Base-by-base conservation (phyloP, 768 basidiomycete genomes). In the Kwoniella shandongensis region DNA sequence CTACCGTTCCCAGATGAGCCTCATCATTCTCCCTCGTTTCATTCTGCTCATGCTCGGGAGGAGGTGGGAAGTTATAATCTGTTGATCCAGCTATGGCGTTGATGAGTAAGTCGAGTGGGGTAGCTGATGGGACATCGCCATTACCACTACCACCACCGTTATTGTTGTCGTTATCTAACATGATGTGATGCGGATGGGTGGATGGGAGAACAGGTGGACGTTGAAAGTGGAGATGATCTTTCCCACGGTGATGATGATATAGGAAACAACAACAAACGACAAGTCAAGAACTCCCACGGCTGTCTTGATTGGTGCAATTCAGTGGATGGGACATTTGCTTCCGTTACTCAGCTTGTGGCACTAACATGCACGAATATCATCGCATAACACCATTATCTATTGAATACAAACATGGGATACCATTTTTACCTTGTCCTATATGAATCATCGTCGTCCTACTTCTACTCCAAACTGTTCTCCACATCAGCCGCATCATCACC, bases 401-500 rank as follows among this genome's bases (percentile, higher is more conserved):
- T 32, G 13, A 32, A 32, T 32, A 32, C 32, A 32, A 32, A 32
- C 32, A 32, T 32, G 32, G 13, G 13, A 32, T 13, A 32, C 7
- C 6, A 32, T 6, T 6, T 32, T 32, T 32, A 32, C 32, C 32
- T 32, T 32, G 6, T 32, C 32, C 32, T 32, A 6, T n/a, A 6
- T 32, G 32, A 32, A 6, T 13, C 27, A 22, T 40, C 36, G 15
- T 51, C 49, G 8, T 23, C 30, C n/a, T 25, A 4, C 1, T 8
- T 20, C 61, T 81, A 96, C 60, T 88, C 88, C 78, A 97, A 88
- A 76, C 86, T 88, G 75, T 97, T 91, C 79, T 97, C 92, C 8
- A 96, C 89, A 76, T 97, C 92, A 23, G 92, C 92, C 53, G 88
- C 89, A 70, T 94, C 91, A 47, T 96, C 92, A 62, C 84, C 84